Conservation (phyloP, 257 asterid species). For the Ilex aquifolium region DNA sequence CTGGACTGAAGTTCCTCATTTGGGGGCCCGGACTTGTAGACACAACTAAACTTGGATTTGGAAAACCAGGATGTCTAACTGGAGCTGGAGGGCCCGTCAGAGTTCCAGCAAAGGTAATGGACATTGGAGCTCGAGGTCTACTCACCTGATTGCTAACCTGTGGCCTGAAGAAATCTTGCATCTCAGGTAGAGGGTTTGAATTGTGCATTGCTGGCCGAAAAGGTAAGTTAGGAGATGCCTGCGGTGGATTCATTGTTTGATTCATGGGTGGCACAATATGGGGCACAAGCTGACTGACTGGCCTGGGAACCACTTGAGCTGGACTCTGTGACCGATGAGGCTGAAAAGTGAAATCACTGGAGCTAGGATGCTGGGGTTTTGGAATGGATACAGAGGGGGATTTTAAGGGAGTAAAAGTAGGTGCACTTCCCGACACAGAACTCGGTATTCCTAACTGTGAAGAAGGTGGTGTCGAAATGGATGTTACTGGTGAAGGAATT, state of each 20-base stretch:
- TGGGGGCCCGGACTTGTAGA: conserved; percentile 17
- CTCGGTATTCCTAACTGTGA: conserved; percentile 25
- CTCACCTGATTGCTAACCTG: conserved; percentile 31
- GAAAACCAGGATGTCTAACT: conserved; percentile 36
- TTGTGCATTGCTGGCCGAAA: conserved; percentile 37
- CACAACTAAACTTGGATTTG: conserved; percentile 26
- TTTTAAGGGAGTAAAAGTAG: conserved; percentile 24
- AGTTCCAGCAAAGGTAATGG: conserved; percentile 36
- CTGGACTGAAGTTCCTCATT: conserved; percentile 43
- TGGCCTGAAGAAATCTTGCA: conserved; percentile 51
- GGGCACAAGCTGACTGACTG: conserved; percentile 26
- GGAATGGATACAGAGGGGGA: conserved; percentile 36
- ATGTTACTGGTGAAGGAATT: conserved; percentile 15
- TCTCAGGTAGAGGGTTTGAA: conserved; percentile 30
- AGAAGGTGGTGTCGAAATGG: conserved; percentile 23
- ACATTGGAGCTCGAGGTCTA: conserved; percentile 40
- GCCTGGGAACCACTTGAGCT: conserved; percentile 36
- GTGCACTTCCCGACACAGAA: conserved; percentile 32
- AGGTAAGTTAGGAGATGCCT: conserved; percentile 35
- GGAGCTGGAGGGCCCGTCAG: conserved; percentile 28
- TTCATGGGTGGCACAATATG: conserved; percentile 32
- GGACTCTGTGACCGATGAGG: conserved; percentile 56
- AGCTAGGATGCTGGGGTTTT: conserved; percentile 59
- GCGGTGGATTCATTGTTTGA: conserved; percentile 38
- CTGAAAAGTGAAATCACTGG: conserved; percentile 73